Evolutionary conservation across 2,329 filamentous ascomycete genomes (phyloP).

Genomic region (Zymoseptoria brevis): DNA sequence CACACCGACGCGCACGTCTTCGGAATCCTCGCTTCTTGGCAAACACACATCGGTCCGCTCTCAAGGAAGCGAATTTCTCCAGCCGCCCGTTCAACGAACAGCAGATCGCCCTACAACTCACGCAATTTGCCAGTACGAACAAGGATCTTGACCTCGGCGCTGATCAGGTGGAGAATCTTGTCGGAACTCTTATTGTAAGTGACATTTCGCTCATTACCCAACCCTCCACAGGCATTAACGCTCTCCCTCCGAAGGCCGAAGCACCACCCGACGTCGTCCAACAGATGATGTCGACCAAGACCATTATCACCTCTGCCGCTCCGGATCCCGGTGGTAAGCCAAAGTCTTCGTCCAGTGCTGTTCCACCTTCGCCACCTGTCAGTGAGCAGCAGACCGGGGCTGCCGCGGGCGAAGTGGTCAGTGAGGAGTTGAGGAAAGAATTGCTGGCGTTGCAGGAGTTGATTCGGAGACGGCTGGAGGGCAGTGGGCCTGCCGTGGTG

Average conservation of each 20-base stretch:
- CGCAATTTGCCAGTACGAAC: conserved; percentile 47
- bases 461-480: conserved; percentile 27
- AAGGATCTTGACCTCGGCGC: conserved; percentile 41
- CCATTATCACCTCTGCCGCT: background rate
- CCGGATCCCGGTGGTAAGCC: conserved; percentile 12
- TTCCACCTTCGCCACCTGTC: conserved; percentile 22
- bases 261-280: conserved; percentile 36
- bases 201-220: conserved; percentile 9
- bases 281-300: conserved; percentile 29
- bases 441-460: conserved; percentile 30
- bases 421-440: conserved; percentile 29
- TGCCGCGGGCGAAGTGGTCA: conserved; percentile 16
- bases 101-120: conserved; percentile 58
- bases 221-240: background rate
- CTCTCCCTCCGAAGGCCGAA: conserved; percentile 25
- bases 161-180: conserved; percentile 43
- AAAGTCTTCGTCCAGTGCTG: conserved; percentile 16
- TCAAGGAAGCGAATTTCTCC: conserved; percentile 33
- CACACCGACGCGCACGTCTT: conserved; percentile 9
- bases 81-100: conserved; percentile 51
- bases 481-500: conserved; percentile 1
- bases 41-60: conserved; percentile 5
- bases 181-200: conserved; percentile 57
- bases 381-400: conserved; percentile 23
- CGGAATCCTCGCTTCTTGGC: background rate